Percentiles rank a stretch among this genome's conserved stretches.
phyloP scores from a whole-genome alignment of 331 rosid species.

The Saraca asoca region DNA sequence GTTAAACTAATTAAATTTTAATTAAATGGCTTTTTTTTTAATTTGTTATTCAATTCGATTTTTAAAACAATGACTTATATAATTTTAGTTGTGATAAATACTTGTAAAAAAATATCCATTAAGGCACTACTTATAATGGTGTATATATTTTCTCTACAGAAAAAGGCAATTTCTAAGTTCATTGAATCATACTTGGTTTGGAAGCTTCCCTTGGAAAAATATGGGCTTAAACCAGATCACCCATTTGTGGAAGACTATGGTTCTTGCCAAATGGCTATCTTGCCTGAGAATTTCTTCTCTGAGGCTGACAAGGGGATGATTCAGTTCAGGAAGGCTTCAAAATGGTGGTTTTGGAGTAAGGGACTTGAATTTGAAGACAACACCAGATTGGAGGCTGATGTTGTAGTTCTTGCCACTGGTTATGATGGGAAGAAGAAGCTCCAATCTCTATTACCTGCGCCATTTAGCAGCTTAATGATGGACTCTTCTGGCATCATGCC shows the following conservation, averaged over 20 bases:
- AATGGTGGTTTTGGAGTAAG: constrained; percentile 47
- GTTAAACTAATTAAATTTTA: no score
- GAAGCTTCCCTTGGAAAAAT: constrained; percentile 46
- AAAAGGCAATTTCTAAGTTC: constrained; percentile 44
- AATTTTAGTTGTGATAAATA: no score
- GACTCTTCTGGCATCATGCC: constrained; percentile 52
- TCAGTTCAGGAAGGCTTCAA: constrained; percentile 43
- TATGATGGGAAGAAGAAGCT: constrained; percentile 53
- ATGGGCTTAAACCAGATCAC: constrained; percentile 52
- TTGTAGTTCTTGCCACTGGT: constrained; percentile 62
- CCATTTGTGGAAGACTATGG: constrained; percentile 52
- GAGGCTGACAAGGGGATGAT: constrained; percentile 54
- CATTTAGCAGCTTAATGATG: constrained; percentile 42
- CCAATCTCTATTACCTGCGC: constrained; percentile 43
- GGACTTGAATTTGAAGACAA: constrained; percentile 47
- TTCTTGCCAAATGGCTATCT: constrained; percentile 53
- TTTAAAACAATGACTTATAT: no score
- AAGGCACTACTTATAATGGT: no score
- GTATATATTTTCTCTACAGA: constrained; percentile 17
- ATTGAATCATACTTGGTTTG: constrained; percentile 47
- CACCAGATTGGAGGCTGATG: constrained; percentile 43
- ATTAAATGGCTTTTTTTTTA: no score
- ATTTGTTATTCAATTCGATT: no score
- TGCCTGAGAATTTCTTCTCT: constrained; percentile 51
- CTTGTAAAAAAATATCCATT: not conserved